Percentiles rank a stretch among this genome's conserved stretches.
phyloP scores from a whole-genome alignment of 106 monocot genomes.

The Allium cepa region DNA sequence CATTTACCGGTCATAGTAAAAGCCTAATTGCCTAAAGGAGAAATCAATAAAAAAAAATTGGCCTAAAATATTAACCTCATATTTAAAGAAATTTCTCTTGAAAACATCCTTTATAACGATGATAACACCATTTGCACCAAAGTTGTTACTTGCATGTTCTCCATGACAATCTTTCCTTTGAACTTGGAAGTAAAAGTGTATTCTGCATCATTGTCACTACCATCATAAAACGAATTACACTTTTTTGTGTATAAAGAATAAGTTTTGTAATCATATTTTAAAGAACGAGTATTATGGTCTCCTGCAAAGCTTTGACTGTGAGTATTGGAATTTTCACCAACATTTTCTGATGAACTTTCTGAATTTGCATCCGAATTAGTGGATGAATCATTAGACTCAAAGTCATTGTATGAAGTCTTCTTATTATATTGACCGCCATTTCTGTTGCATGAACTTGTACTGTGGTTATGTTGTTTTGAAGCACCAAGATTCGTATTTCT shows the following conservation, averaged over 20 bases:
- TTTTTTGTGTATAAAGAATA: no score
- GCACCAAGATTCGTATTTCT: background rate
- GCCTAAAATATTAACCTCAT: background rate
- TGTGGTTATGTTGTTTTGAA: background rate
- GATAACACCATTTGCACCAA: background rate
- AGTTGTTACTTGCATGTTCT: background rate
- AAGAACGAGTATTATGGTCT: background rate
- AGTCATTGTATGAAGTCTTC: no score
- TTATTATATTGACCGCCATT: no score
- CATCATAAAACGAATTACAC: background rate
- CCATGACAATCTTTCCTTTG: background rate
- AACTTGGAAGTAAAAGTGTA: background rate
- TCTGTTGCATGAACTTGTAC: no score
- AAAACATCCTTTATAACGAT: background rate
- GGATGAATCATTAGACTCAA: no score
- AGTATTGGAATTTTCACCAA: background rate
- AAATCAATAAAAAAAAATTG: background rate
- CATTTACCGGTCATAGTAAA: background rate
- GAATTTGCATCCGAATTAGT: background rate
- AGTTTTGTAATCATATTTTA: no score
- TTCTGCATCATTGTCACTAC: background rate
- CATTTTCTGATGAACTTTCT: background rate
- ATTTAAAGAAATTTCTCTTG: background rate
- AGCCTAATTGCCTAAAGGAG: background rate
- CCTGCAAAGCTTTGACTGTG: background rate